Evolutionary conservation across 106 monocot genomes (phyloP), one percentile per base, ranked within the genome.

Genomic region (Chionographis japonica): DNA sequence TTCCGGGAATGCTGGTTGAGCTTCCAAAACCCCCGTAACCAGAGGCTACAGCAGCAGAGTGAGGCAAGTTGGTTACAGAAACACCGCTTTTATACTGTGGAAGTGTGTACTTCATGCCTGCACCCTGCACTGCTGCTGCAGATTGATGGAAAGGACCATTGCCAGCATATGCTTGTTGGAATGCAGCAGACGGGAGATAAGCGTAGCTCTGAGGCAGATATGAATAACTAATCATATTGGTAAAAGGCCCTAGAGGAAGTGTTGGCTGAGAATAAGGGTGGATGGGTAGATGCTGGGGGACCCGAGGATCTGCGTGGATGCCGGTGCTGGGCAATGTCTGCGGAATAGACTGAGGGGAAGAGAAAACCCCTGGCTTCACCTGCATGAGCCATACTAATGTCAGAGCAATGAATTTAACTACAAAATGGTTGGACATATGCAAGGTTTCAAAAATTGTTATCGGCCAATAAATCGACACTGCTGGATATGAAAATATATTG

Each of bases 161-260:
- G 58, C 80, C 68, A 11, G 95, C 64, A 62, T 82, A 91, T 42
- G 95, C 57, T 67, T 91, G 95, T 56, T 86, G 95, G 69, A 88
- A 91, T 36, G 94, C 84, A 68, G 92, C 86, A 39, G 92, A 85
- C 8, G 86, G 87, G 15, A 97, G 72, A 69, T 86, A 97, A 9
- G 87, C 69, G 52, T 87, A 97, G 81, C 72, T 87, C 41, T 81
- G 88, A 49, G 84, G 91, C 16, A 90, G 79, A 58, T 84, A 89
- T 19, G 89, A 92, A 42, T 92, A 97, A 63, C 97, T 60, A 20
- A 92, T 87, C 85, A 97, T 88, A 70, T 92, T 97, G 11, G 92
- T 58, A 68, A 89, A 92, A 55, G 75, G 92, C 3, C 89, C 92
- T n/a, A 92, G 46, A 63, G 95, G 87, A 52, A 97, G 88, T 15